phyloP scores from a whole-genome alignment of 164 flowering plant species.

The Euptelea pleiosperma region DNA sequence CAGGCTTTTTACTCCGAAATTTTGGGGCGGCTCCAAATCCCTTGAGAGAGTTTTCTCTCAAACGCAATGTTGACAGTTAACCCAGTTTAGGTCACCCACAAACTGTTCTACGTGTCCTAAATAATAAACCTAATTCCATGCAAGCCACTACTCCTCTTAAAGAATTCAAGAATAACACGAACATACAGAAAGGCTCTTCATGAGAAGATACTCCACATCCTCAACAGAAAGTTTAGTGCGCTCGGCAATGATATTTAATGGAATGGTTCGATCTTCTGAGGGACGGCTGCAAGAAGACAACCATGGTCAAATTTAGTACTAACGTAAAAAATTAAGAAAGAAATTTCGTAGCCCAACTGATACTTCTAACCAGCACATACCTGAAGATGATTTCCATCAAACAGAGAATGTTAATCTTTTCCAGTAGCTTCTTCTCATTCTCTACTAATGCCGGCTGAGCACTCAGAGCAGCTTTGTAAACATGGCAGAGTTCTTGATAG shows the following conservation, averaged over 20 bases:
- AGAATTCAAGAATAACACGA: slow-evolving; percentile 3
- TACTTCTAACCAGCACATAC: slow-evolving; percentile 23
- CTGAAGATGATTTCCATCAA: slow-evolving; percentile 97
- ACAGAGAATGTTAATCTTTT: slow-evolving; percentile 91
- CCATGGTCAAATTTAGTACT: background rate
- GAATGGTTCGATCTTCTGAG: slow-evolving; percentile 88
- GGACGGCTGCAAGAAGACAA: slow-evolving; percentile 63
- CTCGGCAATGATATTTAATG: slow-evolving; percentile 71
- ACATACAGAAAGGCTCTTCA: slow-evolving; percentile 97
- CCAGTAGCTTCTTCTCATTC: slow-evolving; percentile 82
- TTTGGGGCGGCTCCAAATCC: no score
- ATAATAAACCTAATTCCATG: background rate
- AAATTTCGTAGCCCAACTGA: background rate
- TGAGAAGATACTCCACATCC: slow-evolving; percentile 92
- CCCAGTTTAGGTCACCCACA: background rate
- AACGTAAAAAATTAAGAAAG: background rate
- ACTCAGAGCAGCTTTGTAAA: slow-evolving; percentile 69
- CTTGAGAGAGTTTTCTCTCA: no score
- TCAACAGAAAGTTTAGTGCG: slow-evolving; percentile 81
- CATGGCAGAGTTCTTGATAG: slow-evolving; percentile 83
- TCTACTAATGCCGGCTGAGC: slow-evolving; percentile 88
- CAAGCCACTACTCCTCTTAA: background rate
- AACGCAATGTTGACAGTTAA: no score
- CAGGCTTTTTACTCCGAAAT: no score
- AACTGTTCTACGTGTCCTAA: no score